Percentiles rank a stretch among this genome's conserved stretches.
These are phyloP conservation scores for Chaetomiaceae sp. DNA, from an alignment of 2,329 filamentous ascomycete species.

Conservation along the genomic window DNA sequence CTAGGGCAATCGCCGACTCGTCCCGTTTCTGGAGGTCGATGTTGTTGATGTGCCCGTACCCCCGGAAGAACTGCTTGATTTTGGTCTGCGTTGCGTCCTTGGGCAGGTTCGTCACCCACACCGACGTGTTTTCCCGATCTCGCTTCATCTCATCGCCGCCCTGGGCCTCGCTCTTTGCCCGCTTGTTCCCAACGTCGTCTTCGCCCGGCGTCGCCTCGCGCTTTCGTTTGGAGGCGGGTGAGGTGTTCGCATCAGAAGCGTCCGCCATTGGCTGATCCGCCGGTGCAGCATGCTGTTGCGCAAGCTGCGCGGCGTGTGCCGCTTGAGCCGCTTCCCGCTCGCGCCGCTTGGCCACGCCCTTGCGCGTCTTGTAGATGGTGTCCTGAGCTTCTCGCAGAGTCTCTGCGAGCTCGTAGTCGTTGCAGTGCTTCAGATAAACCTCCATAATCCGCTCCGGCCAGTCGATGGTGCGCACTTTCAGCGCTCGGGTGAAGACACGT, in stretches of 20 bases:
- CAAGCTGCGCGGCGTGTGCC: conserved; percentile 15
- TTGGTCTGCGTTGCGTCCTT: conserved; percentile 63
- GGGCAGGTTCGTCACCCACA: conserved; percentile 77
- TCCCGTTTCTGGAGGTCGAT: conserved; percentile 63
- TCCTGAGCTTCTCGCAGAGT: conserved; percentile 71
- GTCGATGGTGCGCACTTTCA: conserved; percentile 59
- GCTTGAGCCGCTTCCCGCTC: conserved; percentile 58
- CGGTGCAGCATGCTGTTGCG: conserved; percentile 33
- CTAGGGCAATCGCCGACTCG: conserved; percentile 62
- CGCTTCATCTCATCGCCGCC: conserved; percentile 54
- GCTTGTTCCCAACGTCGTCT: conserved; percentile 59
- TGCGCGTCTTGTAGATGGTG: conserved; percentile 64
- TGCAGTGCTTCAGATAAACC: conserved; percentile 73
- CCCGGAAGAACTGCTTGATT: conserved; percentile 84
- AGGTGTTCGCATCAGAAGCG: conserved; percentile 28
- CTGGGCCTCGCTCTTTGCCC: conserved; percentile 49
- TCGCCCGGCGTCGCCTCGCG: conserved; percentile 55
- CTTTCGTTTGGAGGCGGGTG: conserved; percentile 64
- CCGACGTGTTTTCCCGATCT: conserved; percentile 84
- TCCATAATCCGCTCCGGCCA: conserved; percentile 74
- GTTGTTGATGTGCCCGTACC: conserved; percentile 79
- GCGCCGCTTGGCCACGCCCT: conserved; percentile 58
- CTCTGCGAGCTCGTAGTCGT: conserved; percentile 79
- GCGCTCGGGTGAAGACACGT: conserved; percentile 68
- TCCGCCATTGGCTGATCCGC: conserved; percentile 26